A percentile compares a stretch with the other conserved stretches of the same genome.
phyloP scores from a whole-genome alignment of 2,329 filamentous ascomycete species.

The Penicillium sp. region DNA sequence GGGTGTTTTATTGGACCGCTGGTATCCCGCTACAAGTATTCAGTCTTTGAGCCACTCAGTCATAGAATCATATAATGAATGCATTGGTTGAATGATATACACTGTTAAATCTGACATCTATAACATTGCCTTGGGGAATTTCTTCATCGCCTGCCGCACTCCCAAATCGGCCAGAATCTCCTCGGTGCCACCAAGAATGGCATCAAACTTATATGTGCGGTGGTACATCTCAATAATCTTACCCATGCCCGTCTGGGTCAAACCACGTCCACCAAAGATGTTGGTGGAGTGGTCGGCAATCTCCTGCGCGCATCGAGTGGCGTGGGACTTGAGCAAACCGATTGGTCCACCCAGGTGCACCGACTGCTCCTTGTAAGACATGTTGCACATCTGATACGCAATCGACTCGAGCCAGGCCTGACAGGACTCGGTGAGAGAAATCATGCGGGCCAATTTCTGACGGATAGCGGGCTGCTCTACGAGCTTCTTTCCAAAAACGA shows the following conservation, averaged over 20 bases:
- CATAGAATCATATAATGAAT: not conserved
- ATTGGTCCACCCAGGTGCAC: conserved; percentile 79
- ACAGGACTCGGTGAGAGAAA: conserved; percentile 77
- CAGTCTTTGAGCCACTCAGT: too few species aligned
- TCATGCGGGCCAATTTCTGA: conserved; percentile 88
- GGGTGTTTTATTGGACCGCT: too few species aligned
- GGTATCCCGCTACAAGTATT: too few species aligned
- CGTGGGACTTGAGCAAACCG: conserved; percentile 78
- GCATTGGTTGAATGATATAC: not conserved
- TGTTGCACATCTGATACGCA: conserved; percentile 85
- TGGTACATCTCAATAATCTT: conserved; percentile 82
- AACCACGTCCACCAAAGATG: conserved; percentile 80
- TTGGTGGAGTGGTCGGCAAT: conserved; percentile 83
- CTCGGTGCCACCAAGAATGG: conserved; percentile 79
- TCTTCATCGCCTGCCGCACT: conserved; percentile 80
- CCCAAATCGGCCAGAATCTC: conserved; percentile 82
- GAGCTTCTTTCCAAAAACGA: conserved; percentile 81
- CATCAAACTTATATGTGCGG: conserved; percentile 80
- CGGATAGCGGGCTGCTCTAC: conserved; percentile 82
- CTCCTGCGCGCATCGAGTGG: conserved; percentile 77
- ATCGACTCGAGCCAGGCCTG: conserved; percentile 85
- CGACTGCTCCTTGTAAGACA: conserved; percentile 77
- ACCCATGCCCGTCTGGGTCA: conserved; percentile 85
- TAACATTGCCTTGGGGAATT: conserved; percentile 83
- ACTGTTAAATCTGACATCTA: conserved; percentile 45